These are phyloP conservation scores for Paramarasmius palmivorus DNA, from an alignment of 1,284 basidiomycete species.

Conservation along the genomic window DNA sequence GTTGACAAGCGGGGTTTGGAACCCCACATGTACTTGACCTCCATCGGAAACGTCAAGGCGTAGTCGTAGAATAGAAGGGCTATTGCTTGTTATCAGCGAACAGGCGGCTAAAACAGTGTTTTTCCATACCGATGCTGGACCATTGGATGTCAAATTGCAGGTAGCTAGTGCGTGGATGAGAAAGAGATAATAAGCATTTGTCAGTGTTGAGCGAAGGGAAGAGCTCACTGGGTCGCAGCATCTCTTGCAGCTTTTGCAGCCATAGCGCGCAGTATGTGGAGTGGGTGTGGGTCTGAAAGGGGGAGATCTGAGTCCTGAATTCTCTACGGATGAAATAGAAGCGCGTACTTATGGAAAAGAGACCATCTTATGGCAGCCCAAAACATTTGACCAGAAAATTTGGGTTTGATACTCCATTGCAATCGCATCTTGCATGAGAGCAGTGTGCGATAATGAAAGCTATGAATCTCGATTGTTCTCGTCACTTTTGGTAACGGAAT, in stretches of 20 bases:
- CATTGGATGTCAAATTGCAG: constrained; percentile 30
- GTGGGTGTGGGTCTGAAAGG: not conserved
- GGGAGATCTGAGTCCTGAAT: not conserved
- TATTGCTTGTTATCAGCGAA: constrained; percentile 5
- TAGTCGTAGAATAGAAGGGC: constrained; percentile 35
- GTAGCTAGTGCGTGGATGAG: constrained; percentile 17
- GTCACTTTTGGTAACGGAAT: too few species aligned
- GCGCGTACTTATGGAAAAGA: not conserved
- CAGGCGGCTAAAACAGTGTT: not conserved
- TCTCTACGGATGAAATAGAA: not conserved
- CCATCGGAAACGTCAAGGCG: constrained; percentile 31
- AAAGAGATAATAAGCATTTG: not conserved
- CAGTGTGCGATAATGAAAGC: too few species aligned
- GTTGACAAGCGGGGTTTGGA: constrained; percentile 29
- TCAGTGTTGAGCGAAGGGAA: too few species aligned
- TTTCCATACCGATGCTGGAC: constrained; percentile 27
- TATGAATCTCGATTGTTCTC: too few species aligned
- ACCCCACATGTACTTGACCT: constrained; percentile 36
- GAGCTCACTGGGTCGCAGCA: constrained; percentile 10
- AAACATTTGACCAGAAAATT: too few species aligned
- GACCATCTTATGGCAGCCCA: too few species aligned
- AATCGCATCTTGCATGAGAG: too few species aligned
- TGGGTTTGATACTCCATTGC: too few species aligned
- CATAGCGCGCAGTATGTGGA: not conserved
- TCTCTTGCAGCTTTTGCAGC: not conserved